These are phyloP conservation scores for Reticulascus tulasneorum DNA, from an alignment of 2,329 filamentous ascomycete species.

Conservation along the genomic window DNA sequence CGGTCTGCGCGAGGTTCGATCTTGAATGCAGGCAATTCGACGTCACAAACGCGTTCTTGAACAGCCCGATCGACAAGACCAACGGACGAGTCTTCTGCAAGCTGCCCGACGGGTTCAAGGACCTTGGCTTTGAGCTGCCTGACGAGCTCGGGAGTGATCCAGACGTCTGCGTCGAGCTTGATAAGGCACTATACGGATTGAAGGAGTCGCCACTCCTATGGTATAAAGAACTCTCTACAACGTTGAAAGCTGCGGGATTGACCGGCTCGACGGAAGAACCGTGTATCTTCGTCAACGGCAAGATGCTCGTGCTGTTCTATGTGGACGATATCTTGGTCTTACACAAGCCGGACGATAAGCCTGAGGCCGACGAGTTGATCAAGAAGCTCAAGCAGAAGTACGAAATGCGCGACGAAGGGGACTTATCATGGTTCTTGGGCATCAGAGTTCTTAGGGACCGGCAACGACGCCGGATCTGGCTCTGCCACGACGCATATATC, in stretches of 20 bases:
- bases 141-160: too few species aligned
- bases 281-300: constrained; percentile 6
- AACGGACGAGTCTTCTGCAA: too few species aligned
- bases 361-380: neutral
- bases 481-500: constrained; percentile 9
- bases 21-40: constrained; percentile 14
- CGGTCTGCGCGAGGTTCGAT: constrained; percentile 13
- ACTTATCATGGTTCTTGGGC: constrained; percentile 11
- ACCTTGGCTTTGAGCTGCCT: too few species aligned
- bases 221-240: constrained; percentile 10
- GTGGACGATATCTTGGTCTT: constrained; percentile 16
- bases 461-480: constrained; percentile 3
- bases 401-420: constrained; percentile 3
- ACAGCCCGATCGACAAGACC: constrained; percentile 7
- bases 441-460: constrained; percentile 9
- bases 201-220: constrained; percentile 11
- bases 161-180: constrained; percentile 2
- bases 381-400: constrained; percentile 3
- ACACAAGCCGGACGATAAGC: constrained; percentile 2
- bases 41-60: constrained; percentile 15
- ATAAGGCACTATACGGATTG: constrained; percentile 15
- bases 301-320: constrained; percentile 14
- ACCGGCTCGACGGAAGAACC: constrained; percentile 6
- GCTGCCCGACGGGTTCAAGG: too few species aligned
- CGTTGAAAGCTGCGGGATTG: constrained; percentile 2